These are phyloP conservation scores for Ogataea degrootiae DNA, from an alignment of 805 yeast species.

Conservation along the genomic window DNA sequence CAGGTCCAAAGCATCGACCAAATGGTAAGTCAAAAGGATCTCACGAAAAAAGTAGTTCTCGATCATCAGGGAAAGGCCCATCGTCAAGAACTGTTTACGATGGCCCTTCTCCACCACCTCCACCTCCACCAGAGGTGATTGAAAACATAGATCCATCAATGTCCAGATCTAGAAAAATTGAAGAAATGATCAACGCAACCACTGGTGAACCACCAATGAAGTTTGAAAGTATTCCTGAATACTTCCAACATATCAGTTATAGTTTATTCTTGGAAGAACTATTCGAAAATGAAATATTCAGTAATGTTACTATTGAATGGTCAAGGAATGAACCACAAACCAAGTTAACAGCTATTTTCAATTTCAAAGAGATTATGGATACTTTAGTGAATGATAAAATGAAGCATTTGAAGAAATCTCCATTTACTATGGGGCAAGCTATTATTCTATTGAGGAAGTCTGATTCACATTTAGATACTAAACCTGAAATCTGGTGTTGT, in stretches of 20 bases:
- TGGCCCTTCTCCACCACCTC: background rate
- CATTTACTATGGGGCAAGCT: conserved; percentile 56
- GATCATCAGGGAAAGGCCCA: no score
- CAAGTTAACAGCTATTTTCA: conserved; percentile 39
- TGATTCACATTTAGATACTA: conserved; percentile 33
- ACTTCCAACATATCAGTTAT: conserved; percentile 55
- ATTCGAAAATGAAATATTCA: conserved; percentile 39
- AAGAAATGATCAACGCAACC: conserved; percentile 15
- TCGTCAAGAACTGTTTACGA: background rate
- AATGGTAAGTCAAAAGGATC: no score
- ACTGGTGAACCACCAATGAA: conserved; percentile 16
- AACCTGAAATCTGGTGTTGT: conserved; percentile 54
- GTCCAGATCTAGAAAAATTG: conserved; percentile 5
- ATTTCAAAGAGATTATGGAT: conserved; percentile 43
- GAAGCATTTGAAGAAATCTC: conserved; percentile 49
- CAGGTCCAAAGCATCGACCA: background rate
- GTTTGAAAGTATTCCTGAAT: conserved; percentile 46
- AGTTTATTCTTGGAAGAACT: conserved; percentile 62
- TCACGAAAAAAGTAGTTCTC: no score
- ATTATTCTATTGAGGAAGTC: conserved; percentile 44
- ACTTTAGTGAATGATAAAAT: conserved; percentile 46
- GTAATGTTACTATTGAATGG: conserved; percentile 39
- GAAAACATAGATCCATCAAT: background rate
- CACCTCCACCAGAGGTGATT: background rate
- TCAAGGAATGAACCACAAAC: conserved; percentile 34